phyloP scores from a whole-genome alignment of 2,329 filamentous ascomycete species.

The Furcasterigmium furcatum region DNA sequence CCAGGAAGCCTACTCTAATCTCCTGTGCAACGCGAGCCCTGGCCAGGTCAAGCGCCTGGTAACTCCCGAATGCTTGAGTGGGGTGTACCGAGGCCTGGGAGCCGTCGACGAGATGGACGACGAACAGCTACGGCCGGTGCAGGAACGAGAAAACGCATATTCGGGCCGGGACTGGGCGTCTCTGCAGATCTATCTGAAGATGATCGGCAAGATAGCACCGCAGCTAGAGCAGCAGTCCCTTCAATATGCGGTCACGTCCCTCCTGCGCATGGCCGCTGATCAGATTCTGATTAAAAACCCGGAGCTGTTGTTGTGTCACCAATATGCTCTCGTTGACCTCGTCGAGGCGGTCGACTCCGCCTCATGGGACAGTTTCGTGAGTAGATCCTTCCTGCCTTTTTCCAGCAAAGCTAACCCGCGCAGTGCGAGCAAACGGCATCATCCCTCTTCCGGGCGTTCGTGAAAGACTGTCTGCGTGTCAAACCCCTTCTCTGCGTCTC shows the following conservation, averaged over 20 bases:
- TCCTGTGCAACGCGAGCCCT: conserved; percentile 40
- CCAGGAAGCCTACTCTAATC: conserved; percentile 56
- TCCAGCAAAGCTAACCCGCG: conserved; percentile 8
- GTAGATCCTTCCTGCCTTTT: conserved; percentile 12
- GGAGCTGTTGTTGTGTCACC: conserved; percentile 31
- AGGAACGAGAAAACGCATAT: conserved; percentile 23
- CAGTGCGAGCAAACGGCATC: conserved; percentile 48
- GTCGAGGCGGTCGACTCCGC: conserved; percentile 33
- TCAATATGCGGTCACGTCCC: conserved; percentile 37
- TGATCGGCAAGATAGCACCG: conserved; percentile 34
- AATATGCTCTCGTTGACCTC: conserved; percentile 40
- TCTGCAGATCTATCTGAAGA: conserved; percentile 37
- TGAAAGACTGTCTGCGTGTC: conserved; percentile 48
- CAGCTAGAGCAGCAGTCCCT: conserved; percentile 28
- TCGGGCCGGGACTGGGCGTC: conserved; percentile 41
- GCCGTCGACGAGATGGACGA: conserved; percentile 43
- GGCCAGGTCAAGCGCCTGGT: conserved; percentile 42
- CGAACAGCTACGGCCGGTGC: conserved; percentile 16
- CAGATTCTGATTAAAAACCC: conserved; percentile 33
- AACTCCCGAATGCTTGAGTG: conserved; percentile 39
- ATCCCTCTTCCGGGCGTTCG: conserved; percentile 43
- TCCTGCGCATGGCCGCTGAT: conserved; percentile 56
- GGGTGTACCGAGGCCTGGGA: conserved; percentile 57
- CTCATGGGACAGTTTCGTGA: conserved; percentile 39
- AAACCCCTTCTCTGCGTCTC: conserved; percentile 60